These are phyloP conservation scores for Metschnikowia cubensis DNA, from an alignment of 805 yeast genomes.

Conservation along the genomic window DNA sequence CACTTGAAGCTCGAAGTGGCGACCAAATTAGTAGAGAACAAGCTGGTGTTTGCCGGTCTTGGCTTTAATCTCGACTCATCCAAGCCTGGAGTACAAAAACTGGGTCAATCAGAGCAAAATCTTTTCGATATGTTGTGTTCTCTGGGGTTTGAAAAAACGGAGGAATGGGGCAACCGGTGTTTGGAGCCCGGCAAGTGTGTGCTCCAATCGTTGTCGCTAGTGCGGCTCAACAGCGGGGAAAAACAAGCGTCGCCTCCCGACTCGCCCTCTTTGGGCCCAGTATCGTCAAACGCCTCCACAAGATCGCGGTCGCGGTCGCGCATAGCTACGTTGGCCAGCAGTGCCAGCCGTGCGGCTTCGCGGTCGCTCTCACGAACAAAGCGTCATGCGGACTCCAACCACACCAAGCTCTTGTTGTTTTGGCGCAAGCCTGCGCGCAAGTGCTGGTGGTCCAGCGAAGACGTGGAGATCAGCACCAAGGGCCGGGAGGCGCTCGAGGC, in stretches of 20 bases:
- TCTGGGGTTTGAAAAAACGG: conserved; percentile 68
- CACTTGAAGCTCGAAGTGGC: conserved; percentile 73
- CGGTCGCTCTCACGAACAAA: conserved; percentile 53
- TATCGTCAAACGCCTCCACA: conserved; percentile 36
- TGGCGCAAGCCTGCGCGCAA: conserved; percentile 99
- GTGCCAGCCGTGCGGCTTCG: conserved; percentile 53
- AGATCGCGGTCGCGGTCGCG: conserved; percentile 42
- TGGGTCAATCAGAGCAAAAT: conserved; percentile 93
- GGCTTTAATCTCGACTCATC: conserved; percentile 44
- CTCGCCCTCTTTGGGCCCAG: conserved; percentile 43
- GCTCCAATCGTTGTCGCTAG: conserved; percentile 76
- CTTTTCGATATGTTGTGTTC: conserved; percentile 90
- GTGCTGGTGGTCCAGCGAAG: conserved; percentile 92
- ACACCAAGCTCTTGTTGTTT: conserved; percentile 70
- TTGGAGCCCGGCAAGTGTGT: conserved; percentile 84
- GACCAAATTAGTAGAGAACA: conserved; percentile 51
- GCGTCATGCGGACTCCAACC: conserved; percentile 37
- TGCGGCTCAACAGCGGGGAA: conserved; percentile 45
- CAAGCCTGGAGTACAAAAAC: conserved; percentile 39
- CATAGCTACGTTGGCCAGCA: conserved; percentile 55
- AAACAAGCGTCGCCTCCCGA: conserved; percentile 37
- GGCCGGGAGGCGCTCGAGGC: conserved; percentile 20
- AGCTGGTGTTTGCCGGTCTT: conserved; percentile 73
- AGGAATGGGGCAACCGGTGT: conserved; percentile 86
- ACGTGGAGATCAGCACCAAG: conserved; percentile 42